Percentiles rank a stretch among this genome's conserved stretches.
These are phyloP conservation scores for Gracilaria caudata DNA, from an alignment of 23 red algal species.

Conservation along the genomic window DNA sequence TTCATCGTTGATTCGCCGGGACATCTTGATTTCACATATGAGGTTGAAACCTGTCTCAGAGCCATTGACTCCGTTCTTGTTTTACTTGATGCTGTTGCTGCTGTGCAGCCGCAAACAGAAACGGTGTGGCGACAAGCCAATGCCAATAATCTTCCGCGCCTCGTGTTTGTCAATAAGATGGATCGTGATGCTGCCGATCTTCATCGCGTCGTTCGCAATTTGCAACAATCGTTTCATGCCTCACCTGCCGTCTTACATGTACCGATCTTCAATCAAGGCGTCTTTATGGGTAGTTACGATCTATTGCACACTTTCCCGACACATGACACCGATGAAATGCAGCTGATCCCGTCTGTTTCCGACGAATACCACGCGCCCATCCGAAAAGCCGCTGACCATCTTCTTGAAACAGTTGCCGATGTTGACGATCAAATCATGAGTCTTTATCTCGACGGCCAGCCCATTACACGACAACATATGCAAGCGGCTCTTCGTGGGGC, in stretches of 20 bases:
- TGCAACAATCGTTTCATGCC: slow-evolving; percentile 12
- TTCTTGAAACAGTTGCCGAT: slow-evolving; percentile 90
- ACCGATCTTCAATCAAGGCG: slow-evolving; percentile 33
- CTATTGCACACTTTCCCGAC: slow-evolving; percentile 36
- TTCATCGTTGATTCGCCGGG: slow-evolving; percentile 97
- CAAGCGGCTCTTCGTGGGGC: slow-evolving; percentile 65
- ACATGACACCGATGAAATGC: background rate
- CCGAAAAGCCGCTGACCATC: slow-evolving; percentile 43
- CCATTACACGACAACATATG: slow-evolving; percentile 38
- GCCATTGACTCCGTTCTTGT: slow-evolving; percentile 92
- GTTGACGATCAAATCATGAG: slow-evolving; percentile 79
- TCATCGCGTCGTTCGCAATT: slow-evolving; percentile 6
- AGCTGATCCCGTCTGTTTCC: background rate
- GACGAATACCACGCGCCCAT: slow-evolving; percentile 15
- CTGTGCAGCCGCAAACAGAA: slow-evolving; percentile 94
- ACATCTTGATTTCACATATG: slow-evolving; percentile 97
- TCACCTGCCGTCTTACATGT: slow-evolving; percentile 32
- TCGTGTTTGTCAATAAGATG: slow-evolving; percentile 98
- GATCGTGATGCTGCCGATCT: slow-evolving; percentile 87
- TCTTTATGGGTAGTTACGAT: slow-evolving; percentile 28
- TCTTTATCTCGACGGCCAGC: slow-evolving; percentile 54
- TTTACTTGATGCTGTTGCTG: slow-evolving; percentile 90
- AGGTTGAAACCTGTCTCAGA: slow-evolving; percentile 90
- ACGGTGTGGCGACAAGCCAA: slow-evolving; percentile 95
- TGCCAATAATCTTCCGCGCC: slow-evolving; percentile 69